Percentiles rank a stretch among this genome's conserved stretches.
Conservation (phyloP, 2,329 filamentous ascomycete genomes). For the Aspergillus transmontanensis region DNA sequence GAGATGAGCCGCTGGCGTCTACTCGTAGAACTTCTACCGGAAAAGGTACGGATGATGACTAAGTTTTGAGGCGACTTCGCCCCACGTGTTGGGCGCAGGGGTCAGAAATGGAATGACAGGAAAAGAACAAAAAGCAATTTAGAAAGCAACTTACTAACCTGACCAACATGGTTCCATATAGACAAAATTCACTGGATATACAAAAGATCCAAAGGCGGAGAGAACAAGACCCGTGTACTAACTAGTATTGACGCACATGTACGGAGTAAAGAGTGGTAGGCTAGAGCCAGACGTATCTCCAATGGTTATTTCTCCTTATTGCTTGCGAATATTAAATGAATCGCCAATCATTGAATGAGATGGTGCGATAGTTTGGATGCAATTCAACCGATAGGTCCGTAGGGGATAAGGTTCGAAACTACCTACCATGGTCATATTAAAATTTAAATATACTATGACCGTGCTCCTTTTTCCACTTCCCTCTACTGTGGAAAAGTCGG, state of each 20-base stretch:
- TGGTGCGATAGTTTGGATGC: not conserved
- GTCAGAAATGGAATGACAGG: constrained; percentile 3
- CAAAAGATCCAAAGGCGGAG: not conserved
- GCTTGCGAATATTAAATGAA: not conserved
- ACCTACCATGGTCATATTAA: not conserved
- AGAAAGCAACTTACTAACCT: too few relatives aligned
- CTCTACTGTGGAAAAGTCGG: not conserved
- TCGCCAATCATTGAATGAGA: not conserved
- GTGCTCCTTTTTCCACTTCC: not conserved
- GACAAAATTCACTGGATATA: not conserved
- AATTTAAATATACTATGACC: not conserved
- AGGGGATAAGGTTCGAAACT: not conserved
- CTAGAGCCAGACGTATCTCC: not conserved
- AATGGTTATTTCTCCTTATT: not conserved
- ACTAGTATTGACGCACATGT: not conserved
- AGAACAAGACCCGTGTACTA: not conserved
- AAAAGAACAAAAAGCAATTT: not conserved
- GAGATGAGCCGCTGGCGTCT: not conserved
- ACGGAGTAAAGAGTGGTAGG: not conserved
- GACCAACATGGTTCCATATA: not conserved
- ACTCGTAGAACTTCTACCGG: not conserved
- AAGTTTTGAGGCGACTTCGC: constrained; percentile 10
- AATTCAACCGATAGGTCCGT: constrained; percentile 3
- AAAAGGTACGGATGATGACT: constrained; percentile 8
- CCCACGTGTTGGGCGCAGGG: constrained; percentile 19